Conservation (phyloP, 2,329 filamentous ascomycete genomes). For the Xylaria sp. region DNA sequence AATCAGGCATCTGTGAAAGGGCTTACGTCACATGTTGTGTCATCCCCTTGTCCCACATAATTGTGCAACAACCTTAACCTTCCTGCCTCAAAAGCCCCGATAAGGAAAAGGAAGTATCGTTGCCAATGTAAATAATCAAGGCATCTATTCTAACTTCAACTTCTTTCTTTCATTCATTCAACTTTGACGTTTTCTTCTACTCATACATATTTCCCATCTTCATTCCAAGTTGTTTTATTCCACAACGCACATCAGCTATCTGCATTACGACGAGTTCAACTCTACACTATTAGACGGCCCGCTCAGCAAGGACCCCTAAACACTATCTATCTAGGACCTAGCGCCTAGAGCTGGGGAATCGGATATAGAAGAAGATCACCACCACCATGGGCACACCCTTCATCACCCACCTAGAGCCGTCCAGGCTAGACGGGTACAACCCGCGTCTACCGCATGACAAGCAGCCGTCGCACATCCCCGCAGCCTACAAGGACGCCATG, state of each 20-base stretch:
- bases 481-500: conserved; percentile 72
- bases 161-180: no score
- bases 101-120: neutral
- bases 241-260: neutral
- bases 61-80: neutral
- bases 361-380: conserved; percentile 21
- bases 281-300: neutral
- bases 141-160: neutral
- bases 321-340: neutral
- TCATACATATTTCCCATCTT: neutral
- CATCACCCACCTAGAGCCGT: conserved; percentile 61
- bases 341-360: neutral
- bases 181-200: neutral
- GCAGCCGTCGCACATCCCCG: conserved; percentile 62
- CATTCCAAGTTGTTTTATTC: neutral
- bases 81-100: conserved; percentile 1
- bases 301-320: neutral
- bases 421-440: conserved; percentile 62
- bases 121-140: neutral
- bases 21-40: neutral
- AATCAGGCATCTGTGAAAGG: neutral
- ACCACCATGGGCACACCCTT: conserved; percentile 62
- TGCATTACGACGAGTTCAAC: neutral
- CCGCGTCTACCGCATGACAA: conserved; percentile 53
- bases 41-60: neutral